Percentiles rank a stretch among this genome's conserved stretches.
These are phyloP conservation scores for Eucalyptus albens DNA, from an alignment of 345 rosid species.

Conservation along the genomic window DNA sequence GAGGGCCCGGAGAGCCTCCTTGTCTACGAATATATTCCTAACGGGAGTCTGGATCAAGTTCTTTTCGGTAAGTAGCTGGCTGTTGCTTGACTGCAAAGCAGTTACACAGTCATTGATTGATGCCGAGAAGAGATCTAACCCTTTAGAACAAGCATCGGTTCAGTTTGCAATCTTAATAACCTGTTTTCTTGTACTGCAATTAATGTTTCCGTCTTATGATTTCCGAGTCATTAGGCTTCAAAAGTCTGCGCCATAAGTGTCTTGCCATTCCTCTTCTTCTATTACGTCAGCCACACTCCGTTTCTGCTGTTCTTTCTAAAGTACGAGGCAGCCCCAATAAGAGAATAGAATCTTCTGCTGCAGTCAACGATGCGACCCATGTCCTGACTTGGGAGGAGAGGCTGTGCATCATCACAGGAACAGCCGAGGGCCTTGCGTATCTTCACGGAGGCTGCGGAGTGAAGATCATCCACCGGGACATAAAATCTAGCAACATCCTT, in stretches of 20 bases:
- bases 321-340: neutral
- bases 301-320: neutral
- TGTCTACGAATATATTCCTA: conserved; percentile 69
- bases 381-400: conserved; percentile 59
- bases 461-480: conserved; percentile 75
- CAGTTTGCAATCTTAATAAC: neutral
- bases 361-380: conserved; percentile 34
- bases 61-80: conserved; percentile 36
- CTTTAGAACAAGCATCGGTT: neutral
- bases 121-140: neutral
- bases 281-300: neutral
- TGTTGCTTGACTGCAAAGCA: neutral
- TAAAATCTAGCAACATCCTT: conserved; percentile 72
- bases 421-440: conserved; percentile 68
- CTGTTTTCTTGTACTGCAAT: neutral
- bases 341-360: neutral
- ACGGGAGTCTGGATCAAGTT: conserved; percentile 64
- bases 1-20: conserved; percentile 88
- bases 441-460: conserved; percentile 53
- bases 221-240: neutral
- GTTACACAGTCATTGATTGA: neutral
- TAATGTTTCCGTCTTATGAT: neutral
- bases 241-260: neutral
- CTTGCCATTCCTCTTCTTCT: neutral
- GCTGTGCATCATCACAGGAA: conserved; percentile 41